Base-by-base conservation (phyloP, 2,329 filamentous ascomycete species). In the Trichoderma polysporum region DNA sequence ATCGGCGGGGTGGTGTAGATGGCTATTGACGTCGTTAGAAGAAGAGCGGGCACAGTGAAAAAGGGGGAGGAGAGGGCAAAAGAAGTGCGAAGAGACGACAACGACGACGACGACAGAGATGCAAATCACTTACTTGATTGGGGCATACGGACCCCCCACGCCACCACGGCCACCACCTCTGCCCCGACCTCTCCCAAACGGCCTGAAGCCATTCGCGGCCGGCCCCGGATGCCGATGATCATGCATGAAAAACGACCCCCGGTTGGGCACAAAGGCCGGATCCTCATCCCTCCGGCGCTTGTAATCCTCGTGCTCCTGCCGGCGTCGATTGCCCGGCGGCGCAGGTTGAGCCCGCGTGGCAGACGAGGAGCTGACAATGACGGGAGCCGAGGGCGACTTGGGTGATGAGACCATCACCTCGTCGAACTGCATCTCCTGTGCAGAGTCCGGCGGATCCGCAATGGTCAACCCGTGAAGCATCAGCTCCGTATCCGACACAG, bases 171-270 rank as follows among this genome's bases (percentile, higher is more conserved):
- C 82, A 67, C 86, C 82, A 68, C 86, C 85, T 74, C 86, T 81
- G 58, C 88, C 92, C 78, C 87, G 83, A 70, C 88, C 89, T 78
- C 90, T 85, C 35, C 86, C 86, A 76, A 90, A 91, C 13, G 89
- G 87, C 66, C 91, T 85, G 78, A 94, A 93, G 62, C 91, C 91
- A 78, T 94, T 94, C 62, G 89, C 86, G 71, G 89, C 88, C 52
- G 90, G 86, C n/a, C 90, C 90, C 66, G 91, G 87, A 72, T 92
- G 90, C 69, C 93, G 88, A 74, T 95, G 92, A 76, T 98, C 95
- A 78, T 98, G 94, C 88, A 98, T 93, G 82, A 97, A 98, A 83
- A 98, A 98, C 69, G 92, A 90, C 68, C 95, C 95, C 71, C 94
- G 86, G 75, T 96, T 97, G 63, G 95, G 94, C 65, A 97, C 94